Evolutionary conservation across 768 basidiomycete genomes (phyloP).

Genomic region (Cubamyces sp.): DNA sequence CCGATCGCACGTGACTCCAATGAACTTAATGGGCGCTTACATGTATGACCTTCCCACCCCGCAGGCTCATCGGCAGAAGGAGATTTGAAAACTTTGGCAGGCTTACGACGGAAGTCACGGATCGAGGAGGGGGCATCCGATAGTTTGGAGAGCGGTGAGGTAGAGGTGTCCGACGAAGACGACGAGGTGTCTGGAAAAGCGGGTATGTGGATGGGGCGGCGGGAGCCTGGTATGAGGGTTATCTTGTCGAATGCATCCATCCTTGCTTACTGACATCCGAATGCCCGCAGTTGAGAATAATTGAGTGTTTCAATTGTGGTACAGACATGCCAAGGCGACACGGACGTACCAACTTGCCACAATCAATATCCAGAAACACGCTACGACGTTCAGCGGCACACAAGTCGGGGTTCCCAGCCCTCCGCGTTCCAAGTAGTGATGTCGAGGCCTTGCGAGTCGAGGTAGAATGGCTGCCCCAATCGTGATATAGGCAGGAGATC

Average conservation of each 20-base stretch:
- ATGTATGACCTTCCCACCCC: conserved; percentile 14
- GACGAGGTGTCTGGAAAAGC: conserved; percentile 12
- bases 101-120: conserved; percentile 55
- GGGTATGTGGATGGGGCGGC: conserved; percentile 20
- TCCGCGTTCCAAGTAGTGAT: no score
- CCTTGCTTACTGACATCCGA: background rate
- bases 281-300: background rate
- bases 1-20: conserved; percentile 17
- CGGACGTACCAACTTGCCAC: conserved; percentile 13
- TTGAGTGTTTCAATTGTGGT: background rate
- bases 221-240: conserved; percentile 21
- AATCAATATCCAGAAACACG: background rate
- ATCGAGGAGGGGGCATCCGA: conserved; percentile 21
- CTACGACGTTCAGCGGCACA: background rate
- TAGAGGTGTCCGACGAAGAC: conserved; percentile 14
- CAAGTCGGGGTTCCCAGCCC: background rate
- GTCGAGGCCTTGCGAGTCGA: no score
- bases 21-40: conserved; percentile 31
- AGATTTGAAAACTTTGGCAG: conserved; percentile 59
- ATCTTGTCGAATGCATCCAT: conserved; percentile 25
- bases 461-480: no score
- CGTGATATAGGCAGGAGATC: no score
- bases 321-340: background rate
- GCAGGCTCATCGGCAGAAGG: conserved; percentile 46
- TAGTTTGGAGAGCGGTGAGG: background rate